These are phyloP conservation scores for Pontederia crassipes DNA, from an alignment of 176 grass and related monocot species.

Conservation along the genomic window DNA sequence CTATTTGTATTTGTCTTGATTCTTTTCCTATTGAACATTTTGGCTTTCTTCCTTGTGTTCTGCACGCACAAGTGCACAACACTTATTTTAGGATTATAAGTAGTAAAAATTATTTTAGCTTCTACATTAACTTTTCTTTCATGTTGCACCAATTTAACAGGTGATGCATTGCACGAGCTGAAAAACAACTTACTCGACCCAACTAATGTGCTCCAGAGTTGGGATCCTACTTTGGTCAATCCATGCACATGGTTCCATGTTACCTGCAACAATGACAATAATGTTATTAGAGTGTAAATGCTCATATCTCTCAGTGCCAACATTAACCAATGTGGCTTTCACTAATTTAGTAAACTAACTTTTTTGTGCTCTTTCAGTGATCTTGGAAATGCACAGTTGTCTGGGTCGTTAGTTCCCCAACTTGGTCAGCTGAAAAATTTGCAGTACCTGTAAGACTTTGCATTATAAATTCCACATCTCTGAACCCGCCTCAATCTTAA, in stretches of 20 bases:
- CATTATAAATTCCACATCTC: too few species aligned
- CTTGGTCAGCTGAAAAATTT: slow-evolving; percentile 27
- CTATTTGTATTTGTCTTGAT: too few species aligned
- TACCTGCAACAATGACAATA: slow-evolving; percentile 27
- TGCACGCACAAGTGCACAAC: too few species aligned
- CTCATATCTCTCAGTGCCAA: background rate
- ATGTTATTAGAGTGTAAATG: slow-evolving; percentile 28
- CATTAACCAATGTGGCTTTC: background rate
- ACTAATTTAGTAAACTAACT: background rate
- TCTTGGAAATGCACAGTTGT: slow-evolving; percentile 30
- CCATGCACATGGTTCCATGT: slow-evolving; percentile 40
- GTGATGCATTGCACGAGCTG: slow-evolving; percentile 36
- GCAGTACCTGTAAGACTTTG: slow-evolving; percentile 32
- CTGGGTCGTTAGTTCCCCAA: slow-evolving; percentile 29
- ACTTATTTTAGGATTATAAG: too few species aligned
- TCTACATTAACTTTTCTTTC: too few species aligned
- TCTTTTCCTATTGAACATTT: too few species aligned
- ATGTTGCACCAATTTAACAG: slow-evolving; percentile 6
- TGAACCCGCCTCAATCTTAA: too few species aligned
- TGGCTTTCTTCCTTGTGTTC: too few species aligned
- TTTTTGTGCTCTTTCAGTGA: slow-evolving; percentile 17
- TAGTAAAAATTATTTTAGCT: too few species aligned
- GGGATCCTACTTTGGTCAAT: slow-evolving; percentile 34
- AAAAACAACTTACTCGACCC: slow-evolving; percentile 24
- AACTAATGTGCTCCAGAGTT: slow-evolving; percentile 25